phyloP scores from a whole-genome alignment of 1,139 yeast genomes.

The Saccharomyces hybrid region DNA sequence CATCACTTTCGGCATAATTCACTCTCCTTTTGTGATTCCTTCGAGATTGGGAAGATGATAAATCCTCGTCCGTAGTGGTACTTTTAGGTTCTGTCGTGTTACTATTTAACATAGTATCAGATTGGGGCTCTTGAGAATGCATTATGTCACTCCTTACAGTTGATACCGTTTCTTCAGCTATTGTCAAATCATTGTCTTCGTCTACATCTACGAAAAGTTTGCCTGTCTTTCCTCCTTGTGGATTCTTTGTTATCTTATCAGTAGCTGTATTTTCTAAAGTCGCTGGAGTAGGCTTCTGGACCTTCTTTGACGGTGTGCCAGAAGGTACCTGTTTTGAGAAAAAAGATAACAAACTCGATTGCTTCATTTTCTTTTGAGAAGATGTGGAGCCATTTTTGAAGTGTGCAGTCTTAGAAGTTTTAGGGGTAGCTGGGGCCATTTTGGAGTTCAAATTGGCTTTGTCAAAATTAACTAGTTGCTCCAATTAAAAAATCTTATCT shows the following conservation, averaged over 20 bases:
- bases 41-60: conserved; percentile 2
- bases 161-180: conserved; percentile 1
- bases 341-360: conserved; percentile 50
- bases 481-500: background rate
- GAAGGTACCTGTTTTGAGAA: conserved; percentile 33
- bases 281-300: conserved; percentile 5
- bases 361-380: conserved; percentile 40
- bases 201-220: background rate
- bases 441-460: background rate
- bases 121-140: background rate
- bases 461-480: background rate
- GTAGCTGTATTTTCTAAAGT: conserved; percentile 17
- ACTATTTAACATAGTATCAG: background rate
- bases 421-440: conserved; percentile 23
- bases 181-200: background rate
- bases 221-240: background rate
- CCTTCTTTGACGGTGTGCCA: conserved; percentile 7
- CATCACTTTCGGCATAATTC: conserved; percentile 36
- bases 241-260: conserved; percentile 4
- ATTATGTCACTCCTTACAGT: background rate
- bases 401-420: conserved; percentile 9
- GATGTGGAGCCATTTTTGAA: conserved; percentile 15
- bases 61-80: conserved; percentile 5
- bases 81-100: background rate
- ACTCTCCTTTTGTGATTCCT: conserved; percentile 25